phyloP scores from a whole-genome alignment of 208 protist genomes.

The Crithidia mellificae region DNA sequence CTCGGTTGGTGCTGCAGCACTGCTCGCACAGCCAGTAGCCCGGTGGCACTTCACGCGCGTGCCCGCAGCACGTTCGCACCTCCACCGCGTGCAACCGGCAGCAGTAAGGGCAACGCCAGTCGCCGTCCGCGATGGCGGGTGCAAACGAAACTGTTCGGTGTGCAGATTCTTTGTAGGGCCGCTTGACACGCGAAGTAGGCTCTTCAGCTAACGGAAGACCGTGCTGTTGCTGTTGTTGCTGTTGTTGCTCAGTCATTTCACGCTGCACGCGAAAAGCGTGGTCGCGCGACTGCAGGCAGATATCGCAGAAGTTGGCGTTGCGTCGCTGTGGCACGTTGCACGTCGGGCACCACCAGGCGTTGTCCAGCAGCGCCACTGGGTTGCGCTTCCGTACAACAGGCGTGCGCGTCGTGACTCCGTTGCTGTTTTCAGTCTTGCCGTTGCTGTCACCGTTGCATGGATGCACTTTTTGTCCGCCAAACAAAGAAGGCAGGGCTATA shows the following conservation, averaged over 20 bases:
- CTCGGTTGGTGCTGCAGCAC: conserved; percentile 77
- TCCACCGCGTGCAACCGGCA: conserved; percentile 37
- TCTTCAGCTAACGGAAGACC: background rate
- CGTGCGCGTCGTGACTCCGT: background rate
- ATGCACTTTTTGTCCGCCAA: too few species aligned
- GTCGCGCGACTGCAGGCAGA: conserved; percentile 64
- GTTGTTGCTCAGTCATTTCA: background rate
- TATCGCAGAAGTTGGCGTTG: conserved; percentile 85
- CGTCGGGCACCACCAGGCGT: conserved; percentile 69
- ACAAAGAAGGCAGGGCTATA: too few species aligned
- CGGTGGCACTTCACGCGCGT: conserved; percentile 53
- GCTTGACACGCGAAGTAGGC: too few species aligned
- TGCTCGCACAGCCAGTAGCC: conserved; percentile 77
- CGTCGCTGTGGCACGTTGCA: conserved; percentile 82
- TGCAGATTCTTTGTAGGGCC: too few species aligned
- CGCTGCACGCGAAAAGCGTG: background rate
- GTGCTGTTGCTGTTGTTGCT: background rate
- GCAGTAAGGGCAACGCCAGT: conserved; percentile 87
- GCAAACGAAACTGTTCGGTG: background rate
- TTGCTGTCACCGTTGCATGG: background rate
- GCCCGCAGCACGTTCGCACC: conserved; percentile 53
- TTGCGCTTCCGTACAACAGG: background rate
- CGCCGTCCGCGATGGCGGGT: conserved; percentile 26
- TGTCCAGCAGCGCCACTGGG: conserved; percentile 23
- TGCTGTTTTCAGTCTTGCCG: background rate